These are phyloP conservation scores for Mycosphaerella sp. DNA, from an alignment of 2,329 filamentous ascomycete genomes.

Conservation along the genomic window DNA sequence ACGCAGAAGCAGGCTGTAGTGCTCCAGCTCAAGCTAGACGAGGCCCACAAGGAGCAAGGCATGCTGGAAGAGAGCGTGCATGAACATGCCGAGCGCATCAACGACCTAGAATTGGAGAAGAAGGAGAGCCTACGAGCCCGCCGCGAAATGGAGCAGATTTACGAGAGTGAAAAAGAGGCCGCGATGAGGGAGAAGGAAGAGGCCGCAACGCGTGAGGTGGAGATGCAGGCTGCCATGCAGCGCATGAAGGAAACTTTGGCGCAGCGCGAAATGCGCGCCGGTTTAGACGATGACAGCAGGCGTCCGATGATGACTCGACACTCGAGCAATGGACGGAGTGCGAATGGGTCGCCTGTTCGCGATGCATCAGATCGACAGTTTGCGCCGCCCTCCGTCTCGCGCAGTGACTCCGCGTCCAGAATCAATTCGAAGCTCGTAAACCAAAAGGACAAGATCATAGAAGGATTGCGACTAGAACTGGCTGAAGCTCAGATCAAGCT, in stretches of 20 bases:
- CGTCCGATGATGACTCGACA: slow-evolving; percentile 42
- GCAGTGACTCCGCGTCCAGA: slow-evolving; percentile 66
- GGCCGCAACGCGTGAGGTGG: slow-evolving; percentile 74
- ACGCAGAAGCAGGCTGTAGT: slow-evolving; percentile 73
- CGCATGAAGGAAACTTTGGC: slow-evolving; percentile 83
- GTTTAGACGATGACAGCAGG: slow-evolving; percentile 47
- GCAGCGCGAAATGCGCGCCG: slow-evolving; percentile 58
- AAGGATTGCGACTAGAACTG: slow-evolving; percentile 82
- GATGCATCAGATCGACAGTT: slow-evolving; percentile 58
- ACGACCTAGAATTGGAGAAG: slow-evolving; percentile 76
- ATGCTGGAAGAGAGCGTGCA: slow-evolving; percentile 83
- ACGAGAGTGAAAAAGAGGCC: slow-evolving; percentile 81
- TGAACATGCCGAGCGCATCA: slow-evolving; percentile 77
- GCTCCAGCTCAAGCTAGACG: slow-evolving; percentile 78
- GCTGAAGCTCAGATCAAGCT: slow-evolving; percentile 94
- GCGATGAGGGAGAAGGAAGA: slow-evolving; percentile 91
- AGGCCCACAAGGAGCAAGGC: slow-evolving; percentile 72
- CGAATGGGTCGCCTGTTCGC: slow-evolving; percentile 54
- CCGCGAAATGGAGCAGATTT: slow-evolving; percentile 85
- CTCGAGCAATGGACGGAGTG: slow-evolving; percentile 26
- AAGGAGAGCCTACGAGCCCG: slow-evolving; percentile 75
- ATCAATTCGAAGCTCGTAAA: slow-evolving; percentile 77
- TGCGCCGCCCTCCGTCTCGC: slow-evolving; percentile 71
- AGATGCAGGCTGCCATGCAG: slow-evolving; percentile 85
- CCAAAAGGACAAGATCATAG: slow-evolving; percentile 95